Base-by-base conservation (phyloP, 495 filamentous ascomycete genomes). In the Xylaria scruposa region DNA sequence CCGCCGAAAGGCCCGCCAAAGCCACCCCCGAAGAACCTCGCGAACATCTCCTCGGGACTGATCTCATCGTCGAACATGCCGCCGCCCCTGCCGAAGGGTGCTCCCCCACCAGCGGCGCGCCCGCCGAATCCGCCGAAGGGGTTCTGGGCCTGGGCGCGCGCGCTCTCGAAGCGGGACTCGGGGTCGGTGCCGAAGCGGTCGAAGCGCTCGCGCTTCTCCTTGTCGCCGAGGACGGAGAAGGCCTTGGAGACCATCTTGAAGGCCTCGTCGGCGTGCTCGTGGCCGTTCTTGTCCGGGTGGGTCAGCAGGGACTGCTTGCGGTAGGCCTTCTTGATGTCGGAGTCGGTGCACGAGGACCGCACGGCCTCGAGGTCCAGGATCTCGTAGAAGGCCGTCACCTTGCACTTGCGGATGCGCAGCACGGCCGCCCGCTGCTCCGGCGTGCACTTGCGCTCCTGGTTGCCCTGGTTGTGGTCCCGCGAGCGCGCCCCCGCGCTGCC, bases 241-340 rank as follows among this genome's bases (percentile, higher is more conserved):
- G 96, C 96, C 70, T 93, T 89, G 65, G 93, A 91, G 4, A 99
- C 93, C 92, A 97, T 95, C 83, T 98, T 98, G 82, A 99, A 99
- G 29, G 96, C 96, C 83, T 99, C 96, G 81, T 97, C 96, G 67
- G 96, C 95, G 44, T 95, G 91, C 38, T 95, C 93, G 81, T 97
- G 94, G n/a, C 94, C 95, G 85, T 98, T 99, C 86, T 99, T 94
- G 89, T 97, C 95, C 72, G 96, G 96, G 83, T 99, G 96, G 74
- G 97, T 94, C 73, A 92, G 86, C 71, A 99, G 81, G 70, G 92
- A 93, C 73, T 93, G 88, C 79, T 97, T 98, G 77, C 93, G 89
- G 84, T 99, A 99, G 15, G 96, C 95, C 79, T 96, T 94, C 77
- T 98, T 99, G 81, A 99, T 91, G 75, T 97, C 93, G 62, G 85